Evolutionary conservation across 2,329 filamentous ascomycete genomes (phyloP).

Genomic region (Cercospora sesami): DNA sequence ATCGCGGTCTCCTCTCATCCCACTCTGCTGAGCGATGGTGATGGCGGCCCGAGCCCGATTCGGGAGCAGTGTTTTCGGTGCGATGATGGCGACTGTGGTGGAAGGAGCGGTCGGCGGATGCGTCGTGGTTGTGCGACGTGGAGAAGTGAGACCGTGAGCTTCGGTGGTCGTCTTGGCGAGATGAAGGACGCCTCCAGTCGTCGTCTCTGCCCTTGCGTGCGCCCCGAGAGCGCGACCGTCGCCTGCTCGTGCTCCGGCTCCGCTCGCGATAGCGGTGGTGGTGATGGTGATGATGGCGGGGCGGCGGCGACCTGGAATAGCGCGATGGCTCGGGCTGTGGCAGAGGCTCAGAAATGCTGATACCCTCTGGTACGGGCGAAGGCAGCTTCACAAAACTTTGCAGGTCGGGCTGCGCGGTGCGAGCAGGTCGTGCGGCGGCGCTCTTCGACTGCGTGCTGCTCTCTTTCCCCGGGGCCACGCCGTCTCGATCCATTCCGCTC

Average conservation of each 20-base stretch:
- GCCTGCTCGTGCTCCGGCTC: conserved; percentile 16
- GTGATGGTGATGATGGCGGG: conserved; percentile 15
- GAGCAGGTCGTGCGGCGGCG: background rate
- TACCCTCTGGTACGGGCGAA: conserved; percentile 12
- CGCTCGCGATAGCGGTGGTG: conserved; percentile 20
- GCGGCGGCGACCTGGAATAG: conserved; percentile 17
- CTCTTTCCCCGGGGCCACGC: conserved; percentile 2
- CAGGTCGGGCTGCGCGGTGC: background rate
- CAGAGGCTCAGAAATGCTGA: conserved; percentile 13
- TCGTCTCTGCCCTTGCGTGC: conserved; percentile 12
- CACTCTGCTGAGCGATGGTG: conserved; percentile 27
- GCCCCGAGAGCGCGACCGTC: conserved; percentile 15
- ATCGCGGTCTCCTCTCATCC: conserved; percentile 38
- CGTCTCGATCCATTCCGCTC: conserved; percentile 8
- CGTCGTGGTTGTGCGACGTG: conserved; percentile 33
- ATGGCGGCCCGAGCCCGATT: conserved; percentile 36
- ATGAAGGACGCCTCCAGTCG: conserved; percentile 14
- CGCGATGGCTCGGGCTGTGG: conserved; percentile 17
- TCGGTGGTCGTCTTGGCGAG: conserved; percentile 21
- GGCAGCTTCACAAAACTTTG: conserved; percentile 15
- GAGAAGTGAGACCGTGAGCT: conserved; percentile 14
- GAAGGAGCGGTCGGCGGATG: conserved; percentile 19
- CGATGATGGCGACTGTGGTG: conserved; percentile 23
- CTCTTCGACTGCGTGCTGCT: conserved; percentile 8
- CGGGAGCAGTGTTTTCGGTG: conserved; percentile 27